Evolutionary conservation across 2,329 filamentous ascomycete species (phyloP), one percentile per base, ranked within the genome.

Genomic region (Clonostachys sp.): DNA sequence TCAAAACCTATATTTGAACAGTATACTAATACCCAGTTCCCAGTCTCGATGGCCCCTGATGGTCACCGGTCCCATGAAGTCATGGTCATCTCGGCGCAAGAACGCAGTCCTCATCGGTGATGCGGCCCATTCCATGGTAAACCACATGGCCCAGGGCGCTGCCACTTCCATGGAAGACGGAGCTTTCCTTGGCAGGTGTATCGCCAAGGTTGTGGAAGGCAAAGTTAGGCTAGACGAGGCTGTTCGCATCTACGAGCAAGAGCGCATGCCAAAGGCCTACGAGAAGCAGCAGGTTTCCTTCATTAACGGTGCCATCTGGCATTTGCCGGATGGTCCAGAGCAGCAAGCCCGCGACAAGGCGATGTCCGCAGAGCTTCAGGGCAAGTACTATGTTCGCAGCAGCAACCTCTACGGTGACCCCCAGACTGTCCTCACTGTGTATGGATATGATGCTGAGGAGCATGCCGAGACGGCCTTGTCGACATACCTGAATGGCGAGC

Each of bases 41-140:
- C 9, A 39, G 36, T 39, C 36, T n/a, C 36, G 36, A 39, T 39
- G 36, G 36, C 36, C 36, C 14, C 8, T 39, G 7, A 39, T 39
- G 36, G 36, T 39, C 36, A 39, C 36, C 36, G 36, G 36, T 18
- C 36, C 36, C 6, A 39, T 39, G 36, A 39, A 39, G 8, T 39
- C 36, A 18, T 39, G 36, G 36, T 39, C 36, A n/a, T 39, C 36
- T n/a, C 36, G 14, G 14, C 36, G 36, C 7, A 39, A 39, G 36
- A 39, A 39, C 17, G 47, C 56, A 5, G 51, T 51, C 1, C 45
- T 59, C 12, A 41, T 58, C 7, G 57, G 57, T 12, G 57, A 59
- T 41, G 53, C 55, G 2, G 52, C 54, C 34, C 57, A 59, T 45
- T 49, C 54, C 45, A 59, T 59, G 56, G 47, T 53, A 1, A 55